phyloP scores from a whole-genome alignment of 2,329 filamentous ascomycete species.

The Penicillium brasilianum region DNA sequence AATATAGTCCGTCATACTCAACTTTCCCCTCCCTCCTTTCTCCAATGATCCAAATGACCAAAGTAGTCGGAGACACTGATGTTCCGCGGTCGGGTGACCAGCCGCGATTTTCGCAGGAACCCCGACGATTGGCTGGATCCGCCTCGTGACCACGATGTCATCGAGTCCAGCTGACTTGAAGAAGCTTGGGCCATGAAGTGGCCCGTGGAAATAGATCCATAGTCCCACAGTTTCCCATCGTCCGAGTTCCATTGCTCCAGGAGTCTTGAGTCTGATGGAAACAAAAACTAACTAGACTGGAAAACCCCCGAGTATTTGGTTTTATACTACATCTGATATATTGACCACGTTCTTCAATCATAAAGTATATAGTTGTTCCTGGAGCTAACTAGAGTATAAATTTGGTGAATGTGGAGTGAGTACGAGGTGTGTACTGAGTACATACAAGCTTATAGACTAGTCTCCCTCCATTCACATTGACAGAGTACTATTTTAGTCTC shows the following conservation, averaged over 20 bases:
- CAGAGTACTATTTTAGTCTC: not conserved
- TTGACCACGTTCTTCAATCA: not conserved
- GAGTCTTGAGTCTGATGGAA: not conserved
- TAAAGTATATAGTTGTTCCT: not conserved
- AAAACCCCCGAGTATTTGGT: not conserved
- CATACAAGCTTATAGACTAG: no score
- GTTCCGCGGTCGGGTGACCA: constrained; percentile 46
- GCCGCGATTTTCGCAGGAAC: constrained; percentile 42
- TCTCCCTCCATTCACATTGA: not conserved
- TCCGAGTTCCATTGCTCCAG: constrained; percentile 1
- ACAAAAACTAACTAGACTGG: not conserved
- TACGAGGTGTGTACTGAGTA: no score
- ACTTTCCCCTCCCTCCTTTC: no score
- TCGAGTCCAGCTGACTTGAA: constrained; percentile 32
- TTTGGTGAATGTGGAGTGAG: not conserved
- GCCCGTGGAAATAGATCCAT: constrained; percentile 12
- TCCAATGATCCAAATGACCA: constrained; percentile 5
- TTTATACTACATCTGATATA: not conserved
- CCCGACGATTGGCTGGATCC: constrained; percentile 32
- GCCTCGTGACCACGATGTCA: constrained; percentile 33
- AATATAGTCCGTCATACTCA: not conserved
- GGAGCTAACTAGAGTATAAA: not conserved
- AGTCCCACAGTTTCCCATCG: not conserved
- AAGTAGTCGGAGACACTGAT: constrained; percentile 13
- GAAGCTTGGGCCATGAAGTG: constrained; percentile 29